Conservation (phyloP, 441 rosid species). For the Croton laevigatus region DNA sequence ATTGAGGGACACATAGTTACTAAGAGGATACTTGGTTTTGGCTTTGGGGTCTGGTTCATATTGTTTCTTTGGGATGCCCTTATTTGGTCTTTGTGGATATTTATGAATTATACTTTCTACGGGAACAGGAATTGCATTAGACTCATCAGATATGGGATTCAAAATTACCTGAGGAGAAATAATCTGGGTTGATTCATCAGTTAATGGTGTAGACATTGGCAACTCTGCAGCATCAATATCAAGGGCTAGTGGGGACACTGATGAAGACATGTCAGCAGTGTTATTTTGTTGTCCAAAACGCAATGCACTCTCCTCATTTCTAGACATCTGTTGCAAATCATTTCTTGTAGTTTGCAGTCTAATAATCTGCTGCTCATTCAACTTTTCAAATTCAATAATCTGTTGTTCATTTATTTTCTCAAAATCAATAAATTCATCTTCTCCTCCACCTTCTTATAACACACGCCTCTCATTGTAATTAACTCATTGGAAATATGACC, state of each 20-base stretch:
- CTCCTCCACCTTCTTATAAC: not conserved
- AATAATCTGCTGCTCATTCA: too few relatives aligned
- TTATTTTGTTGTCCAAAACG: not conserved
- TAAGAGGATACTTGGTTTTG: not conserved
- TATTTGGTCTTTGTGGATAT: not conserved
- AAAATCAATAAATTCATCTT: not conserved
- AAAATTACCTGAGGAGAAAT: not conserved
- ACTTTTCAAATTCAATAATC: too few relatives aligned
- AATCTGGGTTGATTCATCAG: too few relatives aligned
- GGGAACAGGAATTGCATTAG: too few relatives aligned
- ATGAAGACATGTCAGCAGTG: not conserved
- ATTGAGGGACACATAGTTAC: not conserved
- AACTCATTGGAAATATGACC: not conserved
- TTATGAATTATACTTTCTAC: not conserved
- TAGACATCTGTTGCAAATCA: too few relatives aligned
- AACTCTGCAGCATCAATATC: too few relatives aligned
- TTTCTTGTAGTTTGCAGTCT: too few relatives aligned
- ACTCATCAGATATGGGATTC: not conserved
- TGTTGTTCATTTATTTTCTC: too few relatives aligned
- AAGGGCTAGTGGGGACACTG: too few relatives aligned
- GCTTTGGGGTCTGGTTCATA: not conserved
- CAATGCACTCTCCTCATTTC: too few relatives aligned
- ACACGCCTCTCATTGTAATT: too few relatives aligned
- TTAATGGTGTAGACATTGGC: too few relatives aligned
- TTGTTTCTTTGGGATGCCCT: not conserved